Evolutionary conservation across 371 early-diverging fungal genomes (phyloP).

Genomic region (Coemansia sp.): DNA sequence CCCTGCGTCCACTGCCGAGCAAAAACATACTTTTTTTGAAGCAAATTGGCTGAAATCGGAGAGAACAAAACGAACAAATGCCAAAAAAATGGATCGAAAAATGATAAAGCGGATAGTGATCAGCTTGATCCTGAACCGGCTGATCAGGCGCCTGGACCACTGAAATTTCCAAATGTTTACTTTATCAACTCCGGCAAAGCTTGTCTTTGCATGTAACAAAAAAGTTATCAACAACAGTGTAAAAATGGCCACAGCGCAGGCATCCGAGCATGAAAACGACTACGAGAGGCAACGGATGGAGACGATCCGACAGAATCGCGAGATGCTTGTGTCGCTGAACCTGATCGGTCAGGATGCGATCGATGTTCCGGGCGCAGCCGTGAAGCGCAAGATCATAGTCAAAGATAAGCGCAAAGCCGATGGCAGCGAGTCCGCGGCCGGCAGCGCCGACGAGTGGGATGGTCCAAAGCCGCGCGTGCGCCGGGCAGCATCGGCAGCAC

Average conservation of each 20-base stretch:
- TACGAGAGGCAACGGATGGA: slow-evolving; percentile 60
- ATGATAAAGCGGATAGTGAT: too few relatives aligned
- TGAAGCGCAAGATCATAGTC: slow-evolving; percentile 18
- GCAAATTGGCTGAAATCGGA: background rate
- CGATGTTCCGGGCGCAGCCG: slow-evolving; percentile 30
- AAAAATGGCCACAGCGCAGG: background rate
- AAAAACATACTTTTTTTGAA: slow-evolving; percentile 2
- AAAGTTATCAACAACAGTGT: background rate
- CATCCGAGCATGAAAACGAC: slow-evolving; percentile 15
- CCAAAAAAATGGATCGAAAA: background rate
- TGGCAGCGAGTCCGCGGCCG: slow-evolving; percentile 9
- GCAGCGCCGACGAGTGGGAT: slow-evolving; percentile 3
- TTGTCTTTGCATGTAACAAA: too few relatives aligned
- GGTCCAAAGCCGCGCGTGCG: slow-evolving; percentile 13
- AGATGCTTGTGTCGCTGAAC: slow-evolving; percentile 58
- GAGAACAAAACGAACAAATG: too few relatives aligned
- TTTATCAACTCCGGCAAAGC: too few relatives aligned
- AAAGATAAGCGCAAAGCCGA: slow-evolving; percentile 12
- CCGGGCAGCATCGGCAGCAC: slow-evolving; percentile 1
- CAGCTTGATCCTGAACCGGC: too few relatives aligned
- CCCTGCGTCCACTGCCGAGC: background rate
- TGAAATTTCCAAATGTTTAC: too few relatives aligned
- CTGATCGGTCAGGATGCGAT: slow-evolving; percentile 29
- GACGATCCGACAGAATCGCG: slow-evolving; percentile 63
- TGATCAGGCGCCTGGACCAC: too few relatives aligned